A percentile compares a stretch with the other conserved stretches of the same genome.
Conservation (phyloP, 2,329 filamentous ascomycete species). For the Trichoderma breve region DNA sequence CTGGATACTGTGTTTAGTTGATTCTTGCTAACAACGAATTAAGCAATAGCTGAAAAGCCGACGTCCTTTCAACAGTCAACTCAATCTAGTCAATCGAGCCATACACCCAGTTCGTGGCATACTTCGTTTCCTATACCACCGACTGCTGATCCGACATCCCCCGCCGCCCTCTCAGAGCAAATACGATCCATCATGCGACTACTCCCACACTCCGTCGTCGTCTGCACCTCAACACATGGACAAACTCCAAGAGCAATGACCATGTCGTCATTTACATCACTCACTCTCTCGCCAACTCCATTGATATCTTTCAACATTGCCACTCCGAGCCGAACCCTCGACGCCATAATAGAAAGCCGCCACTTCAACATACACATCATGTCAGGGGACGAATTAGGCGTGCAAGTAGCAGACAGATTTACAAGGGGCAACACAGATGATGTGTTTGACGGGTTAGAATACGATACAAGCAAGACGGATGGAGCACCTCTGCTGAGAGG, state of each 20-base stretch:
- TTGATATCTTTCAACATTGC: conserved; percentile 58
- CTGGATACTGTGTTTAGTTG: background rate
- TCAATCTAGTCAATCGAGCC: background rate
- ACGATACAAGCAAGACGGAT: conserved; percentile 20
- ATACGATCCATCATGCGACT: conserved; percentile 54
- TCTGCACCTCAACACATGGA: conserved; percentile 48
- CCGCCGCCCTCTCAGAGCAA: conserved; percentile 42
- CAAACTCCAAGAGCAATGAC: conserved; percentile 51
- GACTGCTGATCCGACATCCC: conserved; percentile 35
- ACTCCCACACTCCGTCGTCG: conserved; percentile 54
- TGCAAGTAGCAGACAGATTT: conserved; percentile 51
- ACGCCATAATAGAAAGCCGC: conserved; percentile 45
- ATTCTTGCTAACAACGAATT: background rate
- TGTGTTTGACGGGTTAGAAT: conserved; percentile 40
- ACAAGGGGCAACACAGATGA: conserved; percentile 46
- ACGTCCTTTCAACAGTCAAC: background rate
- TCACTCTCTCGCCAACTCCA: conserved; percentile 51
- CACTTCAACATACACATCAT: conserved; percentile 58
- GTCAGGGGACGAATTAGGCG: conserved; percentile 46
- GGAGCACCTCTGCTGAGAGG: conserved; percentile 46
- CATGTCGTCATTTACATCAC: conserved; percentile 58
- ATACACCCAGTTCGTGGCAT: conserved; percentile 29
- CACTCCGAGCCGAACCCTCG: conserved; percentile 54
- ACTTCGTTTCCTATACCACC: conserved; percentile 31
- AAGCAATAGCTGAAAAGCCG: background rate